These are phyloP conservation scores for Thermomucor indicae-seudaticae DNA, from an alignment of 371 early-diverging fungal species.

Conservation along the genomic window DNA sequence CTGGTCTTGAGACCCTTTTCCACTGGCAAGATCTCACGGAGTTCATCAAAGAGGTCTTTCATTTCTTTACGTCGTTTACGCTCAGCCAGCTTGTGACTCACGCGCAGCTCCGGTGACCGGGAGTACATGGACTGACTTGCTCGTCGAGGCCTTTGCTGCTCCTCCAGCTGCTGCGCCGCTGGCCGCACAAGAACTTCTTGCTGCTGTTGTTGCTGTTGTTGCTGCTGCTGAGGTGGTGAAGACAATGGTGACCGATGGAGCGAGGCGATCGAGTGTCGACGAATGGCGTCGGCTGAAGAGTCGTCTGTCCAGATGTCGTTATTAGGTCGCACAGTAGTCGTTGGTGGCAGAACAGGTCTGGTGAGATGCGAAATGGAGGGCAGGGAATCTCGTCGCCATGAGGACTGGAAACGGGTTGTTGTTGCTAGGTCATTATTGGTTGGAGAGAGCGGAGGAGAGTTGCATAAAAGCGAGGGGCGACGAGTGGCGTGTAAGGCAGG, in stretches of 20 bases:
- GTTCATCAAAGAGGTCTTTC: constrained; percentile 78
- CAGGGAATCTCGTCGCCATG: constrained; percentile 34
- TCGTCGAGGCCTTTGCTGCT: constrained; percentile 5
- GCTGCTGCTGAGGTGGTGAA: constrained; percentile 2
- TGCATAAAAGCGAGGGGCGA: constrained; percentile 11
- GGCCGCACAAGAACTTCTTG: no score
- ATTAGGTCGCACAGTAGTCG: constrained; percentile 4
- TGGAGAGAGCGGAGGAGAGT: constrained; percentile 31
- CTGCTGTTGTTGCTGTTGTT: constrained; percentile 2
- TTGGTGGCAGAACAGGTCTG: constrained; percentile 2
- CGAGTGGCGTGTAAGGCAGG: constrained; percentile 20
- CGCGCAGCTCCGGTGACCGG: constrained; percentile 55
- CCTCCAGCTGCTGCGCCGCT: constrained; percentile 3
- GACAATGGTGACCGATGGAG: constrained; percentile 6
- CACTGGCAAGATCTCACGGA: constrained; percentile 64
- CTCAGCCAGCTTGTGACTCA: constrained; percentile 76
- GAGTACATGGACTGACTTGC: constrained; percentile 34
- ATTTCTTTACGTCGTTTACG: constrained; percentile 75
- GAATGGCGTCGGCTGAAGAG: constrained; percentile 1
- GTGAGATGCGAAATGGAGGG: constrained; percentile 36
- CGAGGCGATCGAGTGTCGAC: constrained; percentile 18
- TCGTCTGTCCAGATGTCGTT: constrained; percentile 14
- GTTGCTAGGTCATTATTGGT: constrained; percentile 9
- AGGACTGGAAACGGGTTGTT: constrained; percentile 7
- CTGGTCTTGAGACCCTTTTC: constrained; percentile 66